A percentile compares a stretch with the other conserved stretches of the same genome.
Evolutionary conservation across 495 filamentous ascomycete species (phyloP).

Genomic region (Entonaema liquescens): DNA sequence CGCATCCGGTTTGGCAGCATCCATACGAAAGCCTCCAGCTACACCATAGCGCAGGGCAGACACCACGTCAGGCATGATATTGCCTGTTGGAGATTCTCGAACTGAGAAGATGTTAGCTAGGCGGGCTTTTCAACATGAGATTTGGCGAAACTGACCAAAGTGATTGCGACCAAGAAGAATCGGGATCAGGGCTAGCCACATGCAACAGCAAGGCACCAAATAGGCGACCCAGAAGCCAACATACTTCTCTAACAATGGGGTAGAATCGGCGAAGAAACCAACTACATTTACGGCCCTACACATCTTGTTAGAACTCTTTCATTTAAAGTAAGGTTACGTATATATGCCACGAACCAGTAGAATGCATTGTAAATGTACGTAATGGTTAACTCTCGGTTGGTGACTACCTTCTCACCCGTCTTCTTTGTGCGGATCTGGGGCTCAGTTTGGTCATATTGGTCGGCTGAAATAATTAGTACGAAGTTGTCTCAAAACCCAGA

Average conservation of each 20-base stretch:
- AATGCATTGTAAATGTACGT: slow-evolving; percentile 28
- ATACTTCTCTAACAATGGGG: slow-evolving; percentile 37
- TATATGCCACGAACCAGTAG: slow-evolving; percentile 20
- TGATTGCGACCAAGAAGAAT: slow-evolving; percentile 59
- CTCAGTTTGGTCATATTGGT: slow-evolving; percentile 19
- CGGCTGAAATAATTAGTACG: slow-evolving; percentile 5
- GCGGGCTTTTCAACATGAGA: not conserved
- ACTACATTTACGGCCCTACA: slow-evolving; percentile 19
- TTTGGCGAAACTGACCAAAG: slow-evolving; percentile 37
- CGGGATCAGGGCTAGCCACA: slow-evolving; percentile 38
- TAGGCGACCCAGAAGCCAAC: slow-evolving; percentile 50
- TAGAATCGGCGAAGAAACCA: slow-evolving; percentile 20
- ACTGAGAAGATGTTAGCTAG: slow-evolving; percentile 14
- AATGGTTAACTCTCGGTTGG: slow-evolving; percentile 15
- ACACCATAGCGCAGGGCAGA: slow-evolving; percentile 15
- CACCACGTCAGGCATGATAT: slow-evolving; percentile 21
- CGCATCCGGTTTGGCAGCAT: slow-evolving; percentile 23
- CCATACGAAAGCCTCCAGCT: slow-evolving; percentile 23
- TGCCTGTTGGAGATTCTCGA: slow-evolving; percentile 21
- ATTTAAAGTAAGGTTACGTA: not conserved
- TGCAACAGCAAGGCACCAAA: slow-evolving; percentile 49
- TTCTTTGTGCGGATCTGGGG: slow-evolving; percentile 14
- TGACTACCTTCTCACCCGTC: slow-evolving; percentile 22
- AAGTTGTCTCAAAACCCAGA: not conserved
- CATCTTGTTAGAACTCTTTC: not conserved